Conservation (phyloP, 371 early-diverging fungal species). For the Mortierella polycephala region DNA sequence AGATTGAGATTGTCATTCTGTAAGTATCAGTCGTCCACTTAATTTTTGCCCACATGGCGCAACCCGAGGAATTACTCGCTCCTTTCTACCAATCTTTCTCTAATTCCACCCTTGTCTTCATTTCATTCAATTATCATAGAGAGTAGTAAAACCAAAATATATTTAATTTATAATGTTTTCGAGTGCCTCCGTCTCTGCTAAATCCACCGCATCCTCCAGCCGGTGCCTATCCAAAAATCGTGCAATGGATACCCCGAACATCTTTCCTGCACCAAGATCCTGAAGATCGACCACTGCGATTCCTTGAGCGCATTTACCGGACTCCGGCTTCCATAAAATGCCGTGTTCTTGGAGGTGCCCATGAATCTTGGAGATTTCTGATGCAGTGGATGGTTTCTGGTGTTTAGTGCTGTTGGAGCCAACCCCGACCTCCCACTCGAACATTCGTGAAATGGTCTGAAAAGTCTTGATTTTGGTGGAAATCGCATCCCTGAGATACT, state of each 20-base stretch:
- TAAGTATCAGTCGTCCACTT: not conserved
- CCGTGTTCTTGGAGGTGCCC: constrained; percentile 3
- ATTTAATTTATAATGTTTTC: constrained; percentile 2
- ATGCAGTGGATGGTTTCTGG: constrained; percentile 17
- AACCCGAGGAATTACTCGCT: not conserved
- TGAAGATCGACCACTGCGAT: constrained; percentile 15
- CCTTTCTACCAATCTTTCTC: constrained; percentile 8
- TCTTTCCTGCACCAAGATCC: constrained; percentile 8
- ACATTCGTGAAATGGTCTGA: constrained; percentile 16
- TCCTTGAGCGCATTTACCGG: constrained; percentile 3
- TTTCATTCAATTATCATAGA: constrained; percentile 7
- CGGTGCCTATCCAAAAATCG: constrained; percentile 14
- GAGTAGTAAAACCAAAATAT: constrained; percentile 6
- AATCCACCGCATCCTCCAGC: constrained; percentile 8
- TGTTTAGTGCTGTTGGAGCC: constrained; percentile 17
- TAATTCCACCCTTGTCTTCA: constrained; percentile 2
- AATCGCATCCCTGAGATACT: constrained; percentile 10
- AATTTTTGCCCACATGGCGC: too few relatives aligned
- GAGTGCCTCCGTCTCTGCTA: constrained; percentile 11
- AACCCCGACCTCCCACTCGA: constrained; percentile 24
- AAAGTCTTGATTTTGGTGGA: constrained; percentile 27
- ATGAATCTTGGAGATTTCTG: constrained; percentile 9
- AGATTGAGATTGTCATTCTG: constrained; percentile 15
- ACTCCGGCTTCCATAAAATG: constrained; percentile 9
- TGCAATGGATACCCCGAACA: constrained; percentile 7